Conservation (phyloP, 257 asterid genomes). For the Dorcoceras hygrometricum region DNA sequence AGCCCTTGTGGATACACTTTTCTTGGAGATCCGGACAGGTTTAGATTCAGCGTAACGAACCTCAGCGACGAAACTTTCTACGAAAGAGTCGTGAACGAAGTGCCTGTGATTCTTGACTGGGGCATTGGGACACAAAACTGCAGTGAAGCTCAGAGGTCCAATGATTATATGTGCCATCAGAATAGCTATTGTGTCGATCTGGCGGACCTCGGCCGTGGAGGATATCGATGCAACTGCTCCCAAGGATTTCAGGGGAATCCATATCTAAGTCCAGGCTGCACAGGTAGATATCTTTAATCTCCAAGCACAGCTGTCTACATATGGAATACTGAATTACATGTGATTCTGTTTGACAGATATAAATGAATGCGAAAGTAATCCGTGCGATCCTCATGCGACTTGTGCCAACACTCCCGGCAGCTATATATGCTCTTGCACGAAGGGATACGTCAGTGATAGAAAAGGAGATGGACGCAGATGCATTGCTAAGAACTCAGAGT, state of each 20-base stretch:
- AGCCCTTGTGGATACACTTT: slow-evolving; percentile 47
- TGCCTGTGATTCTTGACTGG: slow-evolving; percentile 63
- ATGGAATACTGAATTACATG: background rate
- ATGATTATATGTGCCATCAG: slow-evolving; percentile 30
- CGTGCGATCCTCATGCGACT: slow-evolving; percentile 38
- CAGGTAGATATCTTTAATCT: slow-evolving; percentile 31
- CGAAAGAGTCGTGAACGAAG: slow-evolving; percentile 28
- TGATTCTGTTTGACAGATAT: slow-evolving; percentile 34
- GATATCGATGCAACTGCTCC: slow-evolving; percentile 51
- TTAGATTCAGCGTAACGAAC: slow-evolving; percentile 29
- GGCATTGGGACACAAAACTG: slow-evolving; percentile 50
- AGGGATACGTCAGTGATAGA: slow-evolving; percentile 49
- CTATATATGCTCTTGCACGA: slow-evolving; percentile 41
- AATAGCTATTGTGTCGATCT: slow-evolving; percentile 51
- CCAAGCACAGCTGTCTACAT: background rate
- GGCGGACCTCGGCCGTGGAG: slow-evolving; percentile 33
- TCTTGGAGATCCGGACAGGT: slow-evolving; percentile 45
- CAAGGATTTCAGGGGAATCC: slow-evolving; percentile 64
- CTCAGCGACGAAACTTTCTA: slow-evolving; percentile 28
- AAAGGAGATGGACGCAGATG: slow-evolving; percentile 43
- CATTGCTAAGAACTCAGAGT: slow-evolving; percentile 31
- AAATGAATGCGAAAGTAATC: slow-evolving; percentile 46
- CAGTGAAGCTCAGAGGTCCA: slow-evolving; percentile 25
- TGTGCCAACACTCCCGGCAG: slow-evolving; percentile 42
- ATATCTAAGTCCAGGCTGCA: slow-evolving; percentile 48